Percentiles rank a stretch among this genome's conserved stretches.
These are phyloP conservation scores for Aspergillus neotritici DNA, from an alignment of 2,329 filamentous ascomycete species.

Conservation along the genomic window DNA sequence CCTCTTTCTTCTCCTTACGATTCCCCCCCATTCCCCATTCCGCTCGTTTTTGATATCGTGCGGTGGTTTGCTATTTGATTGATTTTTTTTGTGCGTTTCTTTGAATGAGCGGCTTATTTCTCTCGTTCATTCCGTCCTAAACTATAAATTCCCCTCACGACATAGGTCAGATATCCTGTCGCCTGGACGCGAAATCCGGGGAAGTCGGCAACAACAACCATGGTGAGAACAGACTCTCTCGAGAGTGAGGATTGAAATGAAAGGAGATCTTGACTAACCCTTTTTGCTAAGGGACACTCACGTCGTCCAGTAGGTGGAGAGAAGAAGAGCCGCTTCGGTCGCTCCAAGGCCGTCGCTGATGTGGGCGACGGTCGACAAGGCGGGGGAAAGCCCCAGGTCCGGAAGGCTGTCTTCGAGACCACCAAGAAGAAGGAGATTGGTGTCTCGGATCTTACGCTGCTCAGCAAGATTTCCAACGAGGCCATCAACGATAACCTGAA, in stretches of 20 bases:
- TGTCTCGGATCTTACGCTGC: conserved; percentile 91
- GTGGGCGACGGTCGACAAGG: conserved; percentile 41
- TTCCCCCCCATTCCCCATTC: conserved; percentile 5
- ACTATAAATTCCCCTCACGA: conserved; percentile 9
- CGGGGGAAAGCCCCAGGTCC: conserved; percentile 63
- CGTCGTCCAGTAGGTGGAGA: conserved; percentile 40
- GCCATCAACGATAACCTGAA: conserved; percentile 99
- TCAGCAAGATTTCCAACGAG: conserved; percentile 98
- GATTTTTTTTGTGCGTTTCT: conserved; percentile 1
- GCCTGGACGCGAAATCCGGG: conserved; percentile 26
- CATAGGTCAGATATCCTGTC: conserved; percentile 27
- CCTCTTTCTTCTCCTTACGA: conserved; percentile 1
- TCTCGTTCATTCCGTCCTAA: conserved; percentile 14
- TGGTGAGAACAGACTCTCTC: conserved; percentile 24
- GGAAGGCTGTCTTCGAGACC: conserved; percentile 92
- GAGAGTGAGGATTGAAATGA: background rate
- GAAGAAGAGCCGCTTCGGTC: conserved; percentile 38
- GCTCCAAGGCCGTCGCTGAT: conserved; percentile 39
- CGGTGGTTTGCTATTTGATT: conserved; percentile 1
- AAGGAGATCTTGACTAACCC: conserved; percentile 13
- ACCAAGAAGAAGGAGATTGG: conserved; percentile 99
- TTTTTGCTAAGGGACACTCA: conserved; percentile 35
- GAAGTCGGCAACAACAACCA: conserved; percentile 26
- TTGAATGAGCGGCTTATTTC: conserved; percentile 15
- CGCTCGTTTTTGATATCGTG: background rate